Percentiles rank a stretch among this genome's conserved stretches.
Conservation (phyloP, 768 basidiomycete genomes). For the Fomitopsis pulvina region DNA sequence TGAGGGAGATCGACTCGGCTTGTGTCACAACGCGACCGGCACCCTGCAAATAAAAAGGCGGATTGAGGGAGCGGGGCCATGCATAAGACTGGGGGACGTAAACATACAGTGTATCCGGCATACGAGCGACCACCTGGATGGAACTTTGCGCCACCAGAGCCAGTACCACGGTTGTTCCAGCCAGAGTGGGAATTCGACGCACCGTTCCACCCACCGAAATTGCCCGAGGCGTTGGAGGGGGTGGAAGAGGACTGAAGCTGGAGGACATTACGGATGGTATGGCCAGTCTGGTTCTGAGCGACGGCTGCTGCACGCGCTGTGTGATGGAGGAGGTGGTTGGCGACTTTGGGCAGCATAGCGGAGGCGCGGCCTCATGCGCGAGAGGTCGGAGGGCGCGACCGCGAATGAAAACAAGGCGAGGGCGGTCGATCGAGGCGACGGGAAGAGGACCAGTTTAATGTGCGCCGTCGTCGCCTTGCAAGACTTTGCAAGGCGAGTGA, state of each 20-base stretch:
- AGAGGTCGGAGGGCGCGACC: background rate
- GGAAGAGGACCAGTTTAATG: too few species aligned
- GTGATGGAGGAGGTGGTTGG: conserved; percentile 69
- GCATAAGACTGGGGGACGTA: background rate
- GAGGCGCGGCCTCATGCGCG: background rate
- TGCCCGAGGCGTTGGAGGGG: conserved; percentile 26
- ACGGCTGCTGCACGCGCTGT: conserved; percentile 71
- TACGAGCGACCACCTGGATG: conserved; percentile 69
- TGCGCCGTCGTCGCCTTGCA: too few species aligned
- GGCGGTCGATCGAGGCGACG: too few species aligned
- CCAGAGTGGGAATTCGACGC: conserved; percentile 39
- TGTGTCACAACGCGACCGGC: conserved; percentile 69
- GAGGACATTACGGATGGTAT: conserved; percentile 71
- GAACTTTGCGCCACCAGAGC: conserved; percentile 69
- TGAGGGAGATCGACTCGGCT: conserved; percentile 52
- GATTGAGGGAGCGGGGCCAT: background rate
- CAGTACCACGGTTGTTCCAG: conserved; percentile 51
- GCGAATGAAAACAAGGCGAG: background rate
- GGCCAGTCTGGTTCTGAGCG: conserved; percentile 62
- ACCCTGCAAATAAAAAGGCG: conserved; percentile 33
- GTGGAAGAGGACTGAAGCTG: conserved; percentile 52
- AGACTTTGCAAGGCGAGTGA: too few species aligned
- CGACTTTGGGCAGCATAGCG: conserved; percentile 76
- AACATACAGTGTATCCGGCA: conserved; percentile 58
- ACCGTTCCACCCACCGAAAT: conserved; percentile 36